Evolutionary conservation across 1,284 basidiomycete genomes (phyloP).

Genomic region (Calocybe gambosa): DNA sequence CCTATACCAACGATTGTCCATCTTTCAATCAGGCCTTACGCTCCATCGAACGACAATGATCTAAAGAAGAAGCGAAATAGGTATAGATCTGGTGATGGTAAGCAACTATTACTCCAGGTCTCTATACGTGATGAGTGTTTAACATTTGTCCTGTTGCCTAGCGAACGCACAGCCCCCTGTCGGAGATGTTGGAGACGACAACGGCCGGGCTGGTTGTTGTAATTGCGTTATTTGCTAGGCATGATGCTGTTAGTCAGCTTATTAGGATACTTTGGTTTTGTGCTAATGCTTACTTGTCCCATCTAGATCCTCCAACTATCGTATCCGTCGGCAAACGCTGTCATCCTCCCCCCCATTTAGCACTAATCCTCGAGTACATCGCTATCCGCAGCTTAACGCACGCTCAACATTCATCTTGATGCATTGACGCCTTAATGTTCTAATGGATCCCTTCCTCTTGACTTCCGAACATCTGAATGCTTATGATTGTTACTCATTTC

Average conservation of each 20-base stretch:
- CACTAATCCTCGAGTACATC: neutral
- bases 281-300: neutral
- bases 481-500: neutral
- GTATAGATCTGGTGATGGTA: constrained; percentile 24
- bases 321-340: neutral
- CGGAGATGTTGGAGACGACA: constrained; percentile 15
- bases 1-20: constrained; percentile 68
- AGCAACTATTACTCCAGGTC: constrained; percentile 2
- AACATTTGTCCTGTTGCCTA: neutral
- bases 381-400: neutral
- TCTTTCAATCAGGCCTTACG: constrained; percentile 68
- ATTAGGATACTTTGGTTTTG: neutral
- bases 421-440: neutral
- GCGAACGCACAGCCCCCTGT: constrained; percentile 4
- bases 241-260: neutral
- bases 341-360: neutral
- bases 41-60: constrained; percentile 46
- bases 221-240: constrained; percentile 36
- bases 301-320: neutral
- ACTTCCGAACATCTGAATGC: neutral
- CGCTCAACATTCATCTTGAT: neutral
- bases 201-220: constrained; percentile 26
- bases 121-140: neutral
- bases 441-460: neutral
- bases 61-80: constrained; percentile 48